Conservation (phyloP, 2,329 filamentous ascomycete genomes). For the Fusarium sp. region DNA sequence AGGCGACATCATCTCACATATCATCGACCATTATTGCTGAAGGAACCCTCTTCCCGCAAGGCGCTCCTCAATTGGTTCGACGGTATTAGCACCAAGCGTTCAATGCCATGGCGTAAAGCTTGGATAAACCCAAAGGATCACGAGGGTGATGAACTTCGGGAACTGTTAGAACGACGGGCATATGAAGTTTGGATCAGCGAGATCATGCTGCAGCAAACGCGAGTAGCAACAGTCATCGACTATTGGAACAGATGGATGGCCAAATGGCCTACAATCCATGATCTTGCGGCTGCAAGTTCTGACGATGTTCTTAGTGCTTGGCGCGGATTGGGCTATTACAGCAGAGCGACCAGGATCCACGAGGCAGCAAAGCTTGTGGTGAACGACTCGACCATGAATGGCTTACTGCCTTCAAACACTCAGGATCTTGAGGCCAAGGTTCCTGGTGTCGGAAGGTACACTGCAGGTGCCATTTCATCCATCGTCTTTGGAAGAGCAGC, state of each 20-base stretch:
- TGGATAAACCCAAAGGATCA: constrained; percentile 61
- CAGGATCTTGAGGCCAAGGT: constrained; percentile 61
- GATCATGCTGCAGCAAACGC: constrained; percentile 75
- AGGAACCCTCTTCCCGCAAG: constrained; percentile 47
- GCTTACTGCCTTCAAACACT: constrained; percentile 61
- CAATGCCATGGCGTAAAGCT: constrained; percentile 69
- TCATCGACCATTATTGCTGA: constrained; percentile 62
- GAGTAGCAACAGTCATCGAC: constrained; percentile 69
- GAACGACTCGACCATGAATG: constrained; percentile 53
- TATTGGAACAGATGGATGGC: constrained; percentile 73
- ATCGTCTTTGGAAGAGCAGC: constrained; percentile 70
- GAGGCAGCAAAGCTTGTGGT: constrained; percentile 65
- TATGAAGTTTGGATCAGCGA: constrained; percentile 76
- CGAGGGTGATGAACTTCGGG: constrained; percentile 51
- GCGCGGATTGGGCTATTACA: constrained; percentile 73
- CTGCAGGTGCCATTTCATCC: constrained; percentile 70
- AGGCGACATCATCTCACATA: constrained; percentile 56
- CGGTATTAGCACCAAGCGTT: constrained; percentile 56
- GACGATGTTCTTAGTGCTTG: constrained; percentile 69
- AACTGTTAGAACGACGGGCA: constrained; percentile 63
- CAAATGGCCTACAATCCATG: constrained; percentile 68
- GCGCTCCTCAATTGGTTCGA: constrained; percentile 65
- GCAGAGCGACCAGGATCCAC: constrained; percentile 70
- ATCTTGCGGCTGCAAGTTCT: constrained; percentile 62
- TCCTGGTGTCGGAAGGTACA: constrained; percentile 71